Base-by-base conservation (phyloP, 2,329 filamentous ascomycete genomes). In the Aspergillus fijiensis region DNA sequence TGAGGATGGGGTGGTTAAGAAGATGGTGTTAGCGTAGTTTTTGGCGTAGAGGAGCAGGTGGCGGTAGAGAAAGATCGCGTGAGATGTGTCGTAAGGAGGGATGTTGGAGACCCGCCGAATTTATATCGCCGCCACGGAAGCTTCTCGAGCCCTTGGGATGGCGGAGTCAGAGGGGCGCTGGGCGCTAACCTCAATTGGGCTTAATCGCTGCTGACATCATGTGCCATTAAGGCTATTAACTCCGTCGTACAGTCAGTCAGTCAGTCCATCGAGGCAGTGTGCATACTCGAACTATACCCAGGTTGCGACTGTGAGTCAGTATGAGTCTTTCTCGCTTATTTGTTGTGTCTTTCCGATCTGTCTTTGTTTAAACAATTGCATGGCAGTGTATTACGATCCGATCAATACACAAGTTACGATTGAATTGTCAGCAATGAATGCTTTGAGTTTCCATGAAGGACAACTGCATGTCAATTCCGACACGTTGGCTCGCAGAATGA, bases 121-220 rank as follows among this genome's bases (percentile, higher is more conserved):
- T 74, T 74, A 73, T 74, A 73, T 67, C 56, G 65, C 70, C 69
- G 69, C 71, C 70, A 74, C 71, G 74, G 72, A 75, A 75, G 70
- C 71, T 75, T 75, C 73, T 72, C 70, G 72, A 74, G 68, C 67
- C 33, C 67, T 63, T 66, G 59, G 51, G 61, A 67, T 63, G 64
- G 64, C 64, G 63, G 65, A 68, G 63, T 65, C 54, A 60, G 67
- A 66, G 60, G 64, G 67, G 66, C 63, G 63, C 57, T 53, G 61
- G 25, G 59, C 61, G 49, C 71, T 74, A 74, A 56, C 51, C 67
- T 50, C 3, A 0, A 52, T 69, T 57, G 2, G 65, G 67, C 1
- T 58, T 71, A 69, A 67, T 16, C 19, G 51, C 6, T 23, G 50
- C 57, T 65, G 63, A 67, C 59, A 65, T 67, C 60, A 65, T 63